Conservation (phyloP, 1,139 yeast species). For the Saccharomycopsis hybrid region DNA sequence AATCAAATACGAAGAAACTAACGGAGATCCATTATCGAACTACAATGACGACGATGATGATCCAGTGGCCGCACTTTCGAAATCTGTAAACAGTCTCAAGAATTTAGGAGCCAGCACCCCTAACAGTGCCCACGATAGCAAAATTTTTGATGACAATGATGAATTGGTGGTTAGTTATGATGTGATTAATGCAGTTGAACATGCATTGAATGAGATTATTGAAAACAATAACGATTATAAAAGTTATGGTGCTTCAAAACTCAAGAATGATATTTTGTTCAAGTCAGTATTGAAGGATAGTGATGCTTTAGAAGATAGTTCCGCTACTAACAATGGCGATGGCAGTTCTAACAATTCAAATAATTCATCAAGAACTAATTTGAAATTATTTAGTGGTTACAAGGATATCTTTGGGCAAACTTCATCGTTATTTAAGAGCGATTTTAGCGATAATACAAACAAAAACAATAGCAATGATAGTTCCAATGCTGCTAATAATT, state of each 20-base stretch:
- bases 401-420: conserved; percentile 14
- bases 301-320: background rate
- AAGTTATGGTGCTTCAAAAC: conserved; percentile 24
- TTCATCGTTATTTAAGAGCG: conserved; percentile 9
- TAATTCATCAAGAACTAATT: background rate
- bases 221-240: conserved; percentile 25
- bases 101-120: background rate
- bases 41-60: conserved; percentile 24
- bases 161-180: conserved; percentile 25
- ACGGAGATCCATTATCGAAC: conserved; percentile 28
- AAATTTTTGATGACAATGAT: conserved; percentile 10
- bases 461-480: conserved; percentile 1
- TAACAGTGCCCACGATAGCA: background rate
- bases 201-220: conserved; percentile 61
- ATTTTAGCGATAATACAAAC: conserved; percentile 18
- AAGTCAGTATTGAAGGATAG: background rate
- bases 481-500: conserved; percentile 4
- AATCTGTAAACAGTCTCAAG: conserved; percentile 4
- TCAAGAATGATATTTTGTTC: conserved; percentile 13
- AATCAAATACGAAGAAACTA: conserved; percentile 3
- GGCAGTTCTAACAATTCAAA: background rate
- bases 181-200: conserved; percentile 61
- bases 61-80: background rate
- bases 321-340: background rate
- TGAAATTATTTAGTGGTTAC: conserved; percentile 10